Evolutionary conservation across 495 filamentous ascomycete species (phyloP).

Genomic region (Tetracladium setigerum): DNA sequence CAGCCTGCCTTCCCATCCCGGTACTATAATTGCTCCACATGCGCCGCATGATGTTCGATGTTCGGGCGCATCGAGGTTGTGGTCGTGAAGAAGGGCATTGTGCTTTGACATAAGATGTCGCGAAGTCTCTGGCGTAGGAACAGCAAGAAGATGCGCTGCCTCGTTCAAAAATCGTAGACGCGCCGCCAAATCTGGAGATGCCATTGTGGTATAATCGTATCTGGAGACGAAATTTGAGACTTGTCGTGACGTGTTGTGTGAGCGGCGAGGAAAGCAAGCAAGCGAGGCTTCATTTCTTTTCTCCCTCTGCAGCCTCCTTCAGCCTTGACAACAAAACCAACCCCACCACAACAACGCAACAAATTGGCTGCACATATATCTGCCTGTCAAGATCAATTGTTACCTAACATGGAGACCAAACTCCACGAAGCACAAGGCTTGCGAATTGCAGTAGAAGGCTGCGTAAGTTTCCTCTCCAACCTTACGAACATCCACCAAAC

Average conservation of each 20-base stretch:
- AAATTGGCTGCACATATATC: no score
- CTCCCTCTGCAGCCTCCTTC: no score
- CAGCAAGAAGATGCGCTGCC: conserved; percentile 40
- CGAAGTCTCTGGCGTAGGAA: conserved; percentile 37
- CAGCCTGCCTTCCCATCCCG: conserved; percentile 29
- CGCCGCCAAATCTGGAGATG: conserved; percentile 17
- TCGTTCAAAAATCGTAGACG: conserved; percentile 32
- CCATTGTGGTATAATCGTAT: conserved; percentile 4
- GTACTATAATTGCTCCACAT: conserved; percentile 45
- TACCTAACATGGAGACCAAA: conserved; percentile 8
- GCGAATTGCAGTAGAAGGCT: conserved; percentile 65
- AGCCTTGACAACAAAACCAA: no score
- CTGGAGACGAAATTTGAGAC: neutral
- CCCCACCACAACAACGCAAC: no score
- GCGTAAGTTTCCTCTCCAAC: conserved; percentile 46
- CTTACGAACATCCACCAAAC: neutral
- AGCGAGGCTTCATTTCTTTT: no score
- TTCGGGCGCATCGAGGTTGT: conserved; percentile 33
- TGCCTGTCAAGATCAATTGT: neutral
- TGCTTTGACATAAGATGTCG: conserved; percentile 40
- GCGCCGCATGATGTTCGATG: conserved; percentile 39
- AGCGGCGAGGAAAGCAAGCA: no score
- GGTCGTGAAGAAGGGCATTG: conserved; percentile 33
- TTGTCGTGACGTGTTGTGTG: conserved; percentile 5
- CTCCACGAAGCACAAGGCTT: conserved; percentile 31